These are phyloP conservation scores for Acorus gramineus DNA, from an alignment of 106 monocot genomes.

Conservation along the genomic window DNA sequence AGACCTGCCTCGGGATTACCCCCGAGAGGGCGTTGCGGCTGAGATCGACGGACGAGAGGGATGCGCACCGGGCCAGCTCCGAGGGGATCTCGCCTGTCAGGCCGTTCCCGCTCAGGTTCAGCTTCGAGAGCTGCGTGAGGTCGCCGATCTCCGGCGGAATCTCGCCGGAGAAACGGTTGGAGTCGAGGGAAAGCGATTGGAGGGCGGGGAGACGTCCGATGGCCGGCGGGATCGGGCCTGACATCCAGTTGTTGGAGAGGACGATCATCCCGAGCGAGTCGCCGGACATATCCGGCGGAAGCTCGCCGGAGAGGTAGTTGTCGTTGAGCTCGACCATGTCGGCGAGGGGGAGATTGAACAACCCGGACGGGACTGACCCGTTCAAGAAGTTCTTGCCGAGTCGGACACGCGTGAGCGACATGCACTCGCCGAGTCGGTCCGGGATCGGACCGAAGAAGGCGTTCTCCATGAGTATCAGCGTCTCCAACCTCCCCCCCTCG, in stretches of 20 bases:
- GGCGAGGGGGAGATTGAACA: slow-evolving; percentile 46
- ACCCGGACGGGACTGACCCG: slow-evolving; percentile 55
- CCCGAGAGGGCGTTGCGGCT: slow-evolving; percentile 4
- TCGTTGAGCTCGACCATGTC: slow-evolving; percentile 69
- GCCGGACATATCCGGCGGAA: slow-evolving; percentile 41
- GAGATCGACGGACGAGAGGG: slow-evolving; percentile 3
- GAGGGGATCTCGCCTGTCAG: slow-evolving; percentile 38
- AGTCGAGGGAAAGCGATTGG: slow-evolving; percentile 49
- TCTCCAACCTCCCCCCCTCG: slow-evolving; percentile 32
- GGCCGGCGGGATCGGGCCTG: slow-evolving; percentile 42
- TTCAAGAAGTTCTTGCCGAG: slow-evolving; percentile 57
- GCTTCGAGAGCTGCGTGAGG: slow-evolving; percentile 43
- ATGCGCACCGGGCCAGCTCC: slow-evolving; percentile 13
- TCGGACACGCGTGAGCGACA: slow-evolving; percentile 49
- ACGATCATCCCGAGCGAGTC: slow-evolving; percentile 38
- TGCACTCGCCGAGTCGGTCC: slow-evolving; percentile 48
- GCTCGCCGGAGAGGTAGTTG: slow-evolving; percentile 53
- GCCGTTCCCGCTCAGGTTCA: slow-evolving; percentile 63
- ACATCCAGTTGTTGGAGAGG: slow-evolving; percentile 54
- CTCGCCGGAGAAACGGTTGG: slow-evolving; percentile 42
- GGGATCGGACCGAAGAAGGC: slow-evolving; percentile 66
- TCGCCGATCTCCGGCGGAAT: slow-evolving; percentile 54
- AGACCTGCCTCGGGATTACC: slow-evolving; percentile 1
- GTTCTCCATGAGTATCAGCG: slow-evolving; percentile 62
- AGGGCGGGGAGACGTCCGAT: slow-evolving; percentile 41